Conservation (phyloP, 352 stramenopile species). For the Phytophthora sp. region DNA sequence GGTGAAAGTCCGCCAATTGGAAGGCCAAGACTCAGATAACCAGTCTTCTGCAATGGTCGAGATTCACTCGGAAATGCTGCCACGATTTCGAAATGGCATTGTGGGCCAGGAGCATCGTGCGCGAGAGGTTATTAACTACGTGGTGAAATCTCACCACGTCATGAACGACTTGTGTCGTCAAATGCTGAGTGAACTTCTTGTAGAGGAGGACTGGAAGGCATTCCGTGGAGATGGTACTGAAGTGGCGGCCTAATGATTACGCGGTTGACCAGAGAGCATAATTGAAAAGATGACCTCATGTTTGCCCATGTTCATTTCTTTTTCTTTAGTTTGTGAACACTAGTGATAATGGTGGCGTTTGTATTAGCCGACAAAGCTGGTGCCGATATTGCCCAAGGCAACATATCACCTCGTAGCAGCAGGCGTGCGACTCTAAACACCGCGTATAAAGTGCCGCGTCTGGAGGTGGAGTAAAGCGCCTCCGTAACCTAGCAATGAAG, state of each 20-base stretch:
- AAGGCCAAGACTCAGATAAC: background rate
- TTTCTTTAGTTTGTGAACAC: too few species aligned
- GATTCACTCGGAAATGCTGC: constrained; percentile 17
- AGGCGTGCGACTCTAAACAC: too few species aligned
- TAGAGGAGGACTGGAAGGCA: constrained; percentile 30
- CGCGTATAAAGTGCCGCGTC: too few species aligned
- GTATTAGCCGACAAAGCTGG: too few species aligned
- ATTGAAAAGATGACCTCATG: too few species aligned
- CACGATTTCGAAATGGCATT: constrained; percentile 15
- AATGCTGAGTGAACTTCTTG: constrained; percentile 24
- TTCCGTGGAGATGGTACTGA: background rate
- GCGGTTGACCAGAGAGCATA: background rate
- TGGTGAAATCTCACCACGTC: constrained; percentile 5
- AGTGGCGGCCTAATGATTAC: background rate
- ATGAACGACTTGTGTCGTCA: constrained; percentile 22
- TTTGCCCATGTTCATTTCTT: too few species aligned
- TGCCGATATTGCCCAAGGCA: too few species aligned
- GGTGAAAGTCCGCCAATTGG: constrained; percentile 22
- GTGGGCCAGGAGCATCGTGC: constrained; percentile 4
- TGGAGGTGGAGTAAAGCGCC: too few species aligned
- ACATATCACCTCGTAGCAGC: too few species aligned
- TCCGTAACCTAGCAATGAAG: too few species aligned
- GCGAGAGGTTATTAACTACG: constrained; percentile 16
- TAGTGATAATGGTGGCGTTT: too few species aligned
- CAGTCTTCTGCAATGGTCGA: constrained; percentile 11